Evolutionary conservation across 2,329 filamentous ascomycete species (phyloP), one percentile per base, ranked within the genome.

Genomic region (Colletotrichum tanaceti): DNA sequence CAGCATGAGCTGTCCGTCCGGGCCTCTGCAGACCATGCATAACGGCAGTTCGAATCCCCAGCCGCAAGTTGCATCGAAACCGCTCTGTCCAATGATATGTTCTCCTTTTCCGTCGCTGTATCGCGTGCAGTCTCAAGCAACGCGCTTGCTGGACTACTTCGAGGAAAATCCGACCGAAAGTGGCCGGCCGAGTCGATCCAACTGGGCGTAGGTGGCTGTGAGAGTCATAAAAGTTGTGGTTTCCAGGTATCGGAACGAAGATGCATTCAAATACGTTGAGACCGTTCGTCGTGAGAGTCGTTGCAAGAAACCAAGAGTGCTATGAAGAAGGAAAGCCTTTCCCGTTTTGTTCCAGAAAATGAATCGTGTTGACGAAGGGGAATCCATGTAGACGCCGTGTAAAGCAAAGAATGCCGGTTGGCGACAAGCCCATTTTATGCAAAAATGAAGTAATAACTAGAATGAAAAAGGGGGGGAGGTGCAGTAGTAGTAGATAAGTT

Each of bases 301-400:
- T 71, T 60, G 61, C 53, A 58, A 61, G 63, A 41, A 70, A 65
- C 52, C 60, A 66, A 67, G 69, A 46, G 57, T 60, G 52, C 39
- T 68, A 68, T 62, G 68, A 68, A 68, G 58, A 71, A 63, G 58
- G 59, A 57, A 70, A 68, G 52, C 70, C 64, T 63, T 63, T 73
- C 71, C 72, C 70, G 66, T 72, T 71, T 71, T 72, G 71, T 70
- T 73, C 72, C 72, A 74, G 71, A 73, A 74, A 73, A 72, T 71
- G 73, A 75, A 74, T 72, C 66, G 65, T 59, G 65, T 71, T 71
- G 71, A 73, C 61, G 71, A 72, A 73, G 71, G 72, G 70, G 62
- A 68, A 71, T 70, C 74, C 73, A 70, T 72, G 70, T 72, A 73
- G 73, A 75, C 74, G 74, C 74, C 74, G 65, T 72, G 65, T 69